Base-by-base conservation (phyloP, 768 basidiomycete genomes). In the Tylopilus sp. region DNA sequence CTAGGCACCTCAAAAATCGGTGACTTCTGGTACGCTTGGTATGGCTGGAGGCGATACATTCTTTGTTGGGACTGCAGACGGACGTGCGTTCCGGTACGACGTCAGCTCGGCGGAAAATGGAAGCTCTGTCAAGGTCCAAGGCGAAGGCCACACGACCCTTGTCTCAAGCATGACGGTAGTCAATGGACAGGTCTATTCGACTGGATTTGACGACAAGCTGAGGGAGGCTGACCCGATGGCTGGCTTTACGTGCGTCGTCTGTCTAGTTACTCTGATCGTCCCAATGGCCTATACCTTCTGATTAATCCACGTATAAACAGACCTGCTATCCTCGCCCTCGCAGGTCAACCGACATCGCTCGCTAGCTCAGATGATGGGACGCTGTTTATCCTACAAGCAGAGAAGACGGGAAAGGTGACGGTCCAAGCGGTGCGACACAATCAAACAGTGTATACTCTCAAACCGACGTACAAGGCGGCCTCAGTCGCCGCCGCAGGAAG, bases 201-300 rank as follows among this genome's bases (percentile, higher is more conserved):
- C 83, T 16, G 94, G 89, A 13, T 93, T 82, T 63, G 95, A 97
- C 56, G 95, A 97, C 64, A 75, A 68, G 29, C 72, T 92, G 4
- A 76, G 85, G 41, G 89, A 91, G 62, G 81, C 92, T 40, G 78
- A 77, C 12, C 68, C 24, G 60, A 64, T 36, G 3, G 22, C 36
- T 30, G 72, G 71, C 19, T 70, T 53, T 51, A 65, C 64, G 65
- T 66, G 42, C 28, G 65, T 62, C 21, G 1, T 70, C 21, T 21
- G n/a, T 21, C 19, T 19, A 8, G 8, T 37, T 10, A 10, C 37
- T 13, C 31, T 31, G 6, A n/a, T n/a, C n/a, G n/a, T n/a, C n/a
- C n/a, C n/a, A n/a, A n/a, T n/a, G n/a, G n/a, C n/a, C n/a, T n/a
- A n/a, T n/a, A n/a, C n/a, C n/a, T n/a, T n/a, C n/a, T n/a, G 21